phyloP scores from a whole-genome alignment of 495 filamentous ascomycete species.

The Hypoxylon perforatum region DNA sequence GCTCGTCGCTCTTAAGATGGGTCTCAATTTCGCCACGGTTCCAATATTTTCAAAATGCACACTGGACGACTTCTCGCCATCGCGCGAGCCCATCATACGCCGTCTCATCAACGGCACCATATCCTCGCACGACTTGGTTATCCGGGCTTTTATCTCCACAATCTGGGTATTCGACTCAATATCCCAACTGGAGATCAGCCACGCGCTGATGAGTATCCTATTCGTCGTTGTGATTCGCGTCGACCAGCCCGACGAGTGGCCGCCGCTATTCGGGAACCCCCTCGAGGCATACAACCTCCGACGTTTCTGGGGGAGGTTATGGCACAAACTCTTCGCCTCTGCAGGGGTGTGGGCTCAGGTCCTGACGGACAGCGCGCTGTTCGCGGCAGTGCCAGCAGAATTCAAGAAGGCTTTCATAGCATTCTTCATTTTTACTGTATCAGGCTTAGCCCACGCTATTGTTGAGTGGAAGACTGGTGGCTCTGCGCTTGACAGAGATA shows the following conservation, averaged over 20 bases:
- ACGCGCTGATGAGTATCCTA: background rate
- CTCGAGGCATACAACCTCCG: slow-evolving; percentile 29
- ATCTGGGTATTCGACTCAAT: background rate
- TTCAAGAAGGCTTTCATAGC: background rate
- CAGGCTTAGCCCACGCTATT: background rate
- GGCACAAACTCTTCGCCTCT: slow-evolving; percentile 37
- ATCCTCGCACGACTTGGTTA: background rate
- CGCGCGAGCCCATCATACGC: background rate
- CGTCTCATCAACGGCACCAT: background rate
- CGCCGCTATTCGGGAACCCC: slow-evolving; percentile 22
- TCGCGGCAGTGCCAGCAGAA: background rate
- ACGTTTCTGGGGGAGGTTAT: slow-evolving; percentile 44
- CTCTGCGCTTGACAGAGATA: background rate
- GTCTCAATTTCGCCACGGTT: background rate
- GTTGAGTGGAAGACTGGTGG: background rate
- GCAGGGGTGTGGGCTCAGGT: background rate
- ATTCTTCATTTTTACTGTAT: slow-evolving; percentile 9
- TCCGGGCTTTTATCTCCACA: background rate
- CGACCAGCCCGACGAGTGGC: slow-evolving; percentile 12
- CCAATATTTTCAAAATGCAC: background rate
- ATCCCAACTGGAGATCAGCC: background rate
- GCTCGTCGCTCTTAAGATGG: background rate
- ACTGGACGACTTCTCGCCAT: background rate
- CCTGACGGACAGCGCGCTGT: background rate
- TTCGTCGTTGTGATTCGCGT: background rate